Evolutionary conservation across 2,329 filamentous ascomycete species (phyloP).

Genomic region (Chrysosporium keratinophilum): DNA sequence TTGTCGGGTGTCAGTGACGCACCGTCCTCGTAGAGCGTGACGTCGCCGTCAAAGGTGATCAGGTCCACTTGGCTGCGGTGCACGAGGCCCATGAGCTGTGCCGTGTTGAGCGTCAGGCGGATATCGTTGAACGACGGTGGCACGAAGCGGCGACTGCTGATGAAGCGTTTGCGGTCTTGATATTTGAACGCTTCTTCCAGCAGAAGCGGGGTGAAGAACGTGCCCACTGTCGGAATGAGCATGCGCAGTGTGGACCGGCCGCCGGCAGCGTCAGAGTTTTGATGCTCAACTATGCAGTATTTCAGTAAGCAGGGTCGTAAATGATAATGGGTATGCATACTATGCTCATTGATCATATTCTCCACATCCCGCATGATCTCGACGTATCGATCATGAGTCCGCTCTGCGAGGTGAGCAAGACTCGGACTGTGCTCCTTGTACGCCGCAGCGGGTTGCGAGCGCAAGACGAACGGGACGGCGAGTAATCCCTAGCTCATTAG

Average conservation of each 20-base stretch:
- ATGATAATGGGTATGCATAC: constrained; percentile 36
- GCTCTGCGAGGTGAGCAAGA: constrained; percentile 62
- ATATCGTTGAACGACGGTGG: constrained; percentile 97
- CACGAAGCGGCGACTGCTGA: constrained; percentile 84
- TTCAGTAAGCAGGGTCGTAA: no score
- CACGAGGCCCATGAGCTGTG: constrained; percentile 85
- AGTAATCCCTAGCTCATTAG: constrained; percentile 49
- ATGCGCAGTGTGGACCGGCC: constrained; percentile 84
- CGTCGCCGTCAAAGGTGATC: constrained; percentile 94
- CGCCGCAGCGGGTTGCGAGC: constrained; percentile 84
- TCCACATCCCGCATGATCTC: constrained; percentile 95
- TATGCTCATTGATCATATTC: constrained; percentile 82
- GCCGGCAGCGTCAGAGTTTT: constrained; percentile 48
- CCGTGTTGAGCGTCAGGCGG: constrained; percentile 83
- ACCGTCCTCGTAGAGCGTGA: constrained; percentile 89
- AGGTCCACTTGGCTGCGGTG: constrained; percentile 63
- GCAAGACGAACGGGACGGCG: constrained; percentile 90
- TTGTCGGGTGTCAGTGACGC: constrained; percentile 64
- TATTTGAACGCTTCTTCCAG: constrained; percentile 84
- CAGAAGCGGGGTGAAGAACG: constrained; percentile 80
- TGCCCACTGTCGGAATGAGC: constrained; percentile 81
- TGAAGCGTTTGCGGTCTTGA: constrained; percentile 75
- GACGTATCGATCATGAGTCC: constrained; percentile 77
- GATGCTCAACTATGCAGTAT: constrained; percentile 53
- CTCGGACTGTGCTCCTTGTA: constrained; percentile 58